Base-by-base conservation (phyloP, 164 flowering plant species). In the Berberis thunbergii region DNA sequence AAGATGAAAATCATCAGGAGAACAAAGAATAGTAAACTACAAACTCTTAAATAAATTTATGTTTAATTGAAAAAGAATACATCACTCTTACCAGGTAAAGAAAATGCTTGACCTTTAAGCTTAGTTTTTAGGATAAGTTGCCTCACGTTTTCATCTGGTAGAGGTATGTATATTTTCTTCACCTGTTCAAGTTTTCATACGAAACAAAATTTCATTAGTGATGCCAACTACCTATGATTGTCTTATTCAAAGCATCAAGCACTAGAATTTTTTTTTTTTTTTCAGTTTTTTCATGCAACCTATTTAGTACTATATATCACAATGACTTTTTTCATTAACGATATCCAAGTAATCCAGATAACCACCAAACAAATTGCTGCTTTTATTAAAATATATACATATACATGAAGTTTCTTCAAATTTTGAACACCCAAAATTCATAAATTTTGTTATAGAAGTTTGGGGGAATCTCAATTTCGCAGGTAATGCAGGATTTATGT, bases 111-210 rank as follows among this genome's bases (percentile, higher is more conserved):
- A 69, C 97, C 97, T 72, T 86, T 91, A 65, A 95, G 91, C 69
- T 81, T 87, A 77, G 83, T 73, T 66, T 80, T 81, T 40, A 95
- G 77, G 70, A 95, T 86, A 65, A 77, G 77, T 69, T 87, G 82
- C 65, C 99, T 79, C 45, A 84, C 85, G 70, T 72, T 80, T 72
- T 75, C 81, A 84, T 95, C 97, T 9, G 99, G 99, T 54, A 95
- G 72, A 55, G 99, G 98, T 60, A 95, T 70, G 74, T 89, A 95
- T 65, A 95, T 89, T 77, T 94, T 80, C 80, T 94, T 94, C 67
- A 91, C 99, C 99, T 94, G 81, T 66, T 49, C 69, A 70, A 64
- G 41, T 45, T 66, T 54, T 49, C 67, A 63, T 40, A 67, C 60
- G 10, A 59, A 49, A 54, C 10, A 45, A 65, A 41, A 57, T 60